Evolutionary conservation across 1,284 basidiomycete species (phyloP).

Genomic region (Rugosomyces carneus): DNA sequence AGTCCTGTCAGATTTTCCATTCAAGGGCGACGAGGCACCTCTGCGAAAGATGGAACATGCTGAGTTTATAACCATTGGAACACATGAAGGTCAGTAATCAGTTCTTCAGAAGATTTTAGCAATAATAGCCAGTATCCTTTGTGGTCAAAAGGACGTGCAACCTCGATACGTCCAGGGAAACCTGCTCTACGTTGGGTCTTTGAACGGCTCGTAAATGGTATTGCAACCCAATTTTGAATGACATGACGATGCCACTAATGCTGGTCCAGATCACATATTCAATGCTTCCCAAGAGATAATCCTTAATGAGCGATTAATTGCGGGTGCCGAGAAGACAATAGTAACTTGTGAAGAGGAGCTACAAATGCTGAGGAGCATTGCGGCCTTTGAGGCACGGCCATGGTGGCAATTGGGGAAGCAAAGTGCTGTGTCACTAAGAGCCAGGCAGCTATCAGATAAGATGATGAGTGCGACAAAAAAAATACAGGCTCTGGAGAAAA

Average conservation of each 20-base stretch:
- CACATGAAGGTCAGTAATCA: constrained; percentile 54
- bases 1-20: constrained; percentile 78
- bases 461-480: constrained; percentile 65
- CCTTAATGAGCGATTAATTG: constrained; percentile 71
- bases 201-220: constrained; percentile 71
- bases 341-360: constrained; percentile 76
- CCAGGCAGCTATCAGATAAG: constrained; percentile 68
- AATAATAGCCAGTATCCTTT: constrained; percentile 1
- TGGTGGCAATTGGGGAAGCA: constrained; percentile 39
- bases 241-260: constrained; percentile 1
- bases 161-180: constrained; percentile 81
- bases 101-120: background rate
- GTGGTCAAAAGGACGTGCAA: constrained; percentile 66
- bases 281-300: constrained; percentile 77
- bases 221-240: constrained; percentile 1
- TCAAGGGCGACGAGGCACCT: constrained; percentile 85
- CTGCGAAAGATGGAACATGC: constrained; percentile 86
- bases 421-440: constrained; percentile 56
- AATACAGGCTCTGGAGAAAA: constrained; percentile 62
- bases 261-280: constrained; percentile 68
- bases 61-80: constrained; percentile 80
- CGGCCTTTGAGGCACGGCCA: constrained; percentile 35
- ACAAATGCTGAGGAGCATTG: constrained; percentile 55
- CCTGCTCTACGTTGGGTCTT: constrained; percentile 89
- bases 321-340: constrained; percentile 61